A percentile compares a stretch with the other conserved stretches of the same genome.
Evolutionary conservation across 192 early-diverging fungal species (phyloP).

Genomic region (Ambispora gerdemannii): DNA sequence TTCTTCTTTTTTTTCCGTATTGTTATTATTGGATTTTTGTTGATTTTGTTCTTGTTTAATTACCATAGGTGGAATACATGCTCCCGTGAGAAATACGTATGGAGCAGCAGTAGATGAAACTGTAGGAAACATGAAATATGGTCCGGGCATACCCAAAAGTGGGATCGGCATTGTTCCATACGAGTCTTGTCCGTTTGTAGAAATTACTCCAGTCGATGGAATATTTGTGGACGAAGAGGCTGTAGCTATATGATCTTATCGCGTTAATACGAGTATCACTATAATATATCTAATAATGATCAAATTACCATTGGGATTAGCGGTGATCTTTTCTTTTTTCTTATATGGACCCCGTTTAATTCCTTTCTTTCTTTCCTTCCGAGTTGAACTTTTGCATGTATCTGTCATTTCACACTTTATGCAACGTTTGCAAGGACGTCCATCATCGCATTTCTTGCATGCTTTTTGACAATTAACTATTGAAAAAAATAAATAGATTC

Average conservation of each 20-base stretch:
- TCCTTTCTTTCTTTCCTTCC: slow-evolving; percentile 80
- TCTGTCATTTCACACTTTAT: slow-evolving; percentile 65
- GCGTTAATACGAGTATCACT: no score
- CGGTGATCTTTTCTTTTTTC: slow-evolving; percentile 4
- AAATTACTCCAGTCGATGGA: background rate
- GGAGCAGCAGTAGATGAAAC: background rate
- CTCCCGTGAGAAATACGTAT: background rate
- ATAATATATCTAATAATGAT: no score
- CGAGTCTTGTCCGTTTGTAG: background rate
- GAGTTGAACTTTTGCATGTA: slow-evolving; percentile 71
- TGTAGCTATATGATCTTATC: no score
- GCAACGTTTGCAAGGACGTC: slow-evolving; percentile 82
- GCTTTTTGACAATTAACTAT: slow-evolving; percentile 81
- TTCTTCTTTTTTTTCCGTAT: background rate
- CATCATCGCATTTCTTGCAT: slow-evolving; percentile 90
- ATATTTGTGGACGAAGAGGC: no score
- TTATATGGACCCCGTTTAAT: slow-evolving; percentile 86
- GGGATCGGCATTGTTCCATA: background rate
- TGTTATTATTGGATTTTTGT: no score
- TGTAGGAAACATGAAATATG: background rate
- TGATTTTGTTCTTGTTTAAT: no score
- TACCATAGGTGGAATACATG: no score
- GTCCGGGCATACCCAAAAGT: background rate
- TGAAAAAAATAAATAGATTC: background rate
- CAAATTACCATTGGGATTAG: no score